A percentile compares a stretch with the other conserved stretches of the same genome.
Evolutionary conservation across 1,139 yeast species (phyloP).

Genomic region (Candida frijolesensis): DNA sequence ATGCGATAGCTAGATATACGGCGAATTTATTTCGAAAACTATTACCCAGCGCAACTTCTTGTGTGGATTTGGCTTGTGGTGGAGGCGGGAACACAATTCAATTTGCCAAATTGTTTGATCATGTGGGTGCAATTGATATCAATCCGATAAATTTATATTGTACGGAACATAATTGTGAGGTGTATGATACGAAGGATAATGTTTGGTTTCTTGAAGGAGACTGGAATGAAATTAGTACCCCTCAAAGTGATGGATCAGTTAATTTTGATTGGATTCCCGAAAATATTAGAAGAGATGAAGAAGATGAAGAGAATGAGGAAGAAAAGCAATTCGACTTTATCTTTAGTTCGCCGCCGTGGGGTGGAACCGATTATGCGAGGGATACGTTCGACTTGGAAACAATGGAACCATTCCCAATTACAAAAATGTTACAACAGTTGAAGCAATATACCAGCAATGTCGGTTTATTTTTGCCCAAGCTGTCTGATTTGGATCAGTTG

Average conservation of each 20-base stretch:
- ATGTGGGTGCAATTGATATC: constrained; percentile 69
- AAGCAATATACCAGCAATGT: constrained; percentile 51
- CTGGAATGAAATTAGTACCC: constrained; percentile 49
- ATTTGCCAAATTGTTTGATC: constrained; percentile 61
- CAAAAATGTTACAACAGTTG: constrained; percentile 45
- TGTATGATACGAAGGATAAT: constrained; percentile 60
- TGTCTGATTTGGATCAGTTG: constrained; percentile 61
- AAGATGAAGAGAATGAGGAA: constrained; percentile 13
- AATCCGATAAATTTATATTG: constrained; percentile 64
- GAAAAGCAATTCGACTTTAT: constrained; percentile 53
- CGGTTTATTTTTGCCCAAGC: constrained; percentile 77
- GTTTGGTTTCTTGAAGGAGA: constrained; percentile 55
- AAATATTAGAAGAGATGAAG: constrained; percentile 1
- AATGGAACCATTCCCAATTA: constrained; percentile 54
- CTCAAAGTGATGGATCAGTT: constrained; percentile 12
- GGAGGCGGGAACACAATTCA: constrained; percentile 95
- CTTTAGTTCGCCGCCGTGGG: constrained; percentile 97
- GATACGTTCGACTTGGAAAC: constrained; percentile 45
- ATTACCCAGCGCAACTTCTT: constrained; percentile 43
- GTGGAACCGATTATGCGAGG: constrained; percentile 72
- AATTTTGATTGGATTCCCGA: constrained; percentile 34
- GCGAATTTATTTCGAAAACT: constrained; percentile 54
- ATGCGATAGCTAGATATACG: constrained; percentile 61
- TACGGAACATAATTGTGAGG: constrained; percentile 69
- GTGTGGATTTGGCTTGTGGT: constrained; percentile 85